These are phyloP conservation scores for Erodium texanum DNA, from an alignment of 441 rosid genomes.

Conservation along the genomic window DNA sequence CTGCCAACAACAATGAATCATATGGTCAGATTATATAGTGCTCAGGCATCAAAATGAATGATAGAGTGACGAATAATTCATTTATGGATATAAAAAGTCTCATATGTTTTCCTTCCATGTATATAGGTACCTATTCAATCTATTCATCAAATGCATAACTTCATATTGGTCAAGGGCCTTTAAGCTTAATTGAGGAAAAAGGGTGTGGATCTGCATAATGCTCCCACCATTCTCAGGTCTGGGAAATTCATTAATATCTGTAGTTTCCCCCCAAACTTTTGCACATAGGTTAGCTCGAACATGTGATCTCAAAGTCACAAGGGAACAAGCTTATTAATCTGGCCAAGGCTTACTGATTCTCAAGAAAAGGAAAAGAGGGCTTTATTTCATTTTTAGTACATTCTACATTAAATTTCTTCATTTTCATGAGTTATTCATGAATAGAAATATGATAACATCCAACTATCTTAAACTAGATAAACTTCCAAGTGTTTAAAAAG, in stretches of 20 bases:
- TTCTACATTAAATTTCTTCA: not conserved
- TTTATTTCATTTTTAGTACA: slow-evolving; percentile 1
- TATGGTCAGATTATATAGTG: not conserved
- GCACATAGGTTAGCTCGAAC: not conserved
- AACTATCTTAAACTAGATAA: not conserved
- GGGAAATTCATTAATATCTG: not conserved
- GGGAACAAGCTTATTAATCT: not conserved
- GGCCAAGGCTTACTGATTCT: not conserved
- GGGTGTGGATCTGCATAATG: not conserved
- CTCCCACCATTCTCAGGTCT: not conserved
- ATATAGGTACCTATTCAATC: not conserved
- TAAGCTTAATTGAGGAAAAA: not conserved
- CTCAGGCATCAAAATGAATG: not conserved
- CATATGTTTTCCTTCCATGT: not conserved
- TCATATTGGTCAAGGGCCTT: not conserved
- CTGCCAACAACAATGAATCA: slow-evolving; percentile 27
- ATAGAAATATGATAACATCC: not conserved
- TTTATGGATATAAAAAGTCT: not conserved
- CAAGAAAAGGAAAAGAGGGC: not conserved
- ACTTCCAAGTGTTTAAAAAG: not conserved
- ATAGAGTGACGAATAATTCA: not conserved
- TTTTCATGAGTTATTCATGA: not conserved
- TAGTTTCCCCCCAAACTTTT: not conserved
- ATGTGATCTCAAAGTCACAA: not conserved
- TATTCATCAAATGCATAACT: not conserved